Conservation (phyloP, 805 yeast species). For the Wickerhamomyces rabaulensis region DNA sequence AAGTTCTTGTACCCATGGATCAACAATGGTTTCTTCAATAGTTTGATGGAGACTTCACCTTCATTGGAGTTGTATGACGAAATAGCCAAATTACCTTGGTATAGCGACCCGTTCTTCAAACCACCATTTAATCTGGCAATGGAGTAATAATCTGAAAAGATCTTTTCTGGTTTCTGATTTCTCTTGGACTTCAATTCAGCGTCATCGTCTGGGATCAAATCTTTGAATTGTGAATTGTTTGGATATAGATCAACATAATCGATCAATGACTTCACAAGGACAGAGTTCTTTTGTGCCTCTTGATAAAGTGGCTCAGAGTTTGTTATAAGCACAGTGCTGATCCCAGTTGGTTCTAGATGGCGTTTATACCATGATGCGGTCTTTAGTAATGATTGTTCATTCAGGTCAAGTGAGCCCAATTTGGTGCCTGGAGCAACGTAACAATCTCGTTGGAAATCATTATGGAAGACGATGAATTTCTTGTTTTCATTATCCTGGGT, state of each 20-base stretch:
- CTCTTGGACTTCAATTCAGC: conserved; percentile 24
- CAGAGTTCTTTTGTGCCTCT: conserved; percentile 55
- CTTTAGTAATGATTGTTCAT: conserved; percentile 83
- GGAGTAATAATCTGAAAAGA: conserved; percentile 74
- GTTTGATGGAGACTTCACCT: conserved; percentile 69
- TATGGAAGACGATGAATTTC: conserved; percentile 86
- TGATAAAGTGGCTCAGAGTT: conserved; percentile 49
- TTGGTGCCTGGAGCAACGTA: conserved; percentile 45
- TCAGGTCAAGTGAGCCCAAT: conserved; percentile 71
- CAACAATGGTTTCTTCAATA: conserved; percentile 76
- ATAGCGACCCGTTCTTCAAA: conserved; percentile 75
- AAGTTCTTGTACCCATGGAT: conserved; percentile 78
- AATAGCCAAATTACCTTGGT: conserved; percentile 77
- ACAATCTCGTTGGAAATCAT: conserved; percentile 67
- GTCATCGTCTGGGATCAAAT: conserved; percentile 61
- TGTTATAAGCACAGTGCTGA: conserved; percentile 58
- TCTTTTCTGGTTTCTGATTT: conserved; percentile 20
- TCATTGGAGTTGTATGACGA: conserved; percentile 86
- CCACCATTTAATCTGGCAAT: conserved; percentile 88
- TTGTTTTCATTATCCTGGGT: conserved; percentile 65
- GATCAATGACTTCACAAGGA: conserved; percentile 51
- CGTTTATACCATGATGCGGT: conserved; percentile 65
- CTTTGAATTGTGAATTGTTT: conserved; percentile 68
- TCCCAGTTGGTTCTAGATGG: conserved; percentile 46
- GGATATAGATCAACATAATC: conserved; percentile 71